These are phyloP conservation scores for Aspergillus clavatus DNA, from an alignment of 2,329 filamentous ascomycete genomes.

Conservation along the genomic window DNA sequence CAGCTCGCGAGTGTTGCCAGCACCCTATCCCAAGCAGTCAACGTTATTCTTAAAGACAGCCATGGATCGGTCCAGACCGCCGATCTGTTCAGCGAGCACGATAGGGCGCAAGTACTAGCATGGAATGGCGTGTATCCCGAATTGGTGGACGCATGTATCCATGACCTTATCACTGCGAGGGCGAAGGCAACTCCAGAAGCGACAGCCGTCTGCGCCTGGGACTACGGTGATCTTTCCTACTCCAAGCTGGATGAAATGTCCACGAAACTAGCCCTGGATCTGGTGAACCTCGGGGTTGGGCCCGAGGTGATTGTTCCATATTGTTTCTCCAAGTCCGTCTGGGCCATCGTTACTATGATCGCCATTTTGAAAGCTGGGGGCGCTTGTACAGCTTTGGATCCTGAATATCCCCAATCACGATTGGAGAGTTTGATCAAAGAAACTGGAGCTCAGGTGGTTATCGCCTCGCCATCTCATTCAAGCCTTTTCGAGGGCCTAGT, in stretches of 20 bases:
- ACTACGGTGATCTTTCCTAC: slow-evolving; percentile 17
- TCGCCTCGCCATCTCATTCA: too few species aligned
- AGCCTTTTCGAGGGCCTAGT: too few species aligned
- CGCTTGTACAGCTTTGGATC: slow-evolving; percentile 18
- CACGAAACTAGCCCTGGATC: slow-evolving; percentile 20
- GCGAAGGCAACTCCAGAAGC: not conserved
- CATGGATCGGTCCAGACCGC: too few species aligned
- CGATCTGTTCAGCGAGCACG: too few species aligned
- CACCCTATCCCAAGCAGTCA: too few species aligned
- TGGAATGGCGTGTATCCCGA: not conserved
- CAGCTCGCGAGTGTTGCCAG: too few species aligned
- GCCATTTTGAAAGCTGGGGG: slow-evolving; percentile 22
- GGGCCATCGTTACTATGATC: slow-evolving; percentile 22
- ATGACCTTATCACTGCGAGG: not conserved
- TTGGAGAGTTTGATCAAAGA: too few species aligned
- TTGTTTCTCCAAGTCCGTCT: slow-evolving; percentile 24
- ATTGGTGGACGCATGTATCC: not conserved
- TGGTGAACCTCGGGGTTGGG: slow-evolving; percentile 27
- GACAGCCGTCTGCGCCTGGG: slow-evolving; percentile 11
- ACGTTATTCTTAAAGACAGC: too few species aligned
- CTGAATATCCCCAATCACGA: too few species aligned
- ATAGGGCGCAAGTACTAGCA: too few species aligned
- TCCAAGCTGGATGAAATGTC: slow-evolving; percentile 3
- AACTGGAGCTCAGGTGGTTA: too few species aligned
- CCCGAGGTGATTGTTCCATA: slow-evolving; percentile 21